These are phyloP conservation scores for Lavandula angustifolia DNA, from an alignment of 257 asterid genomes.

Conservation along the genomic window DNA sequence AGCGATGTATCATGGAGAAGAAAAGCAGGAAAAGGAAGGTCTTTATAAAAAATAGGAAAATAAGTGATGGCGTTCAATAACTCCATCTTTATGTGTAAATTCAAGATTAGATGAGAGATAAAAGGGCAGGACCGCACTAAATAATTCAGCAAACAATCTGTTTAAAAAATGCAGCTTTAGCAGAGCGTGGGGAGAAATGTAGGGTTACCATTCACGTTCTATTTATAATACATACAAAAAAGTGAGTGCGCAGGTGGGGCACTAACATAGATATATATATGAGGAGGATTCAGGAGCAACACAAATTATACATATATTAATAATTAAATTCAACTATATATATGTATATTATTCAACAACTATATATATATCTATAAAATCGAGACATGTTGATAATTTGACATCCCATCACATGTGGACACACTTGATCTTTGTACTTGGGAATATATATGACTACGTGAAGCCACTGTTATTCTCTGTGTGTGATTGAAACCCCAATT, in stretches of 20 bases:
- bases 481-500: conserved; percentile 35
- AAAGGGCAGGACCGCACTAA: conserved; percentile 50
- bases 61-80: conserved; percentile 16
- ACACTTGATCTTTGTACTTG: conserved; percentile 41
- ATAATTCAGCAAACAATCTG: conserved; percentile 49
- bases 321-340: neutral
- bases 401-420: conserved; percentile 44
- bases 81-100: too few relatives aligned
- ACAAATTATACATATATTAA: neutral
- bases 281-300: too few relatives aligned
- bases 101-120: neutral
- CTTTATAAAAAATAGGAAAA: conserved; percentile 31
- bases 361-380: neutral
- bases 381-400: conserved; percentile 22
- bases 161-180: conserved; percentile 53
- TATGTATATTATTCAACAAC: neutral
- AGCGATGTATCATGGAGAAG: conserved; percentile 23
- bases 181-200: conserved; percentile 57
- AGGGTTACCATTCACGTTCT: conserved; percentile 60
- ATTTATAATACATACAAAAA: conserved; percentile 42
- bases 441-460: conserved; percentile 41
- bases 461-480: conserved; percentile 48
- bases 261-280: conserved; percentile 8
- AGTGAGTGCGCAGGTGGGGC: conserved; percentile 50
- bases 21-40: conserved; percentile 27